Evolutionary conservation across 495 filamentous ascomycete species (phyloP).

Genomic region (Xylona heveae): DNA sequence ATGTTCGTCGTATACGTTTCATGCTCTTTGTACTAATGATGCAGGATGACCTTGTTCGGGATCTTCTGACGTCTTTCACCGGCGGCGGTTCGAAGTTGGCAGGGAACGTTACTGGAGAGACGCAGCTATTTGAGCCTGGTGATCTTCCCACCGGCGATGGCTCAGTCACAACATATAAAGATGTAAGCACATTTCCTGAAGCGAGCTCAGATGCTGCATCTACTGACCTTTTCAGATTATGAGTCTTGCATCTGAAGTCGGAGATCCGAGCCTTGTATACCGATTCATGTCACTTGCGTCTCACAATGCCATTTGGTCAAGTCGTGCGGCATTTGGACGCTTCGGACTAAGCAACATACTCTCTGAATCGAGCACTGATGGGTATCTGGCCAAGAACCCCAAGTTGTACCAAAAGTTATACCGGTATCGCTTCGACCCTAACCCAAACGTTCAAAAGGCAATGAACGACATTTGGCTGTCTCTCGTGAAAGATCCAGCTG

Average conservation of each 20-base stretch:
- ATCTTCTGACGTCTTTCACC: constrained; percentile 76
- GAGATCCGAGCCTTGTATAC: constrained; percentile 85
- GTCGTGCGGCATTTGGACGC: constrained; percentile 78
- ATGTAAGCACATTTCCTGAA: background rate
- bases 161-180: constrained; percentile 59
- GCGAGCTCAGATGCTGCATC: constrained; percentile 10
- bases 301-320: constrained; percentile 90
- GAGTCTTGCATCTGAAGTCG: constrained; percentile 77
- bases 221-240: too few species aligned
- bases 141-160: constrained; percentile 80
- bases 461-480: constrained; percentile 98
- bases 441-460: constrained; percentile 70
- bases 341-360: constrained; percentile 85
- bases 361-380: constrained; percentile 59
- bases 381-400: constrained; percentile 51
- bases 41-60: constrained; percentile 52
- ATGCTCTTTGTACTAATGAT: background rate
- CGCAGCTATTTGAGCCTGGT: constrained; percentile 85
- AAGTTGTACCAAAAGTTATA: constrained; percentile 91
- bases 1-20: background rate
- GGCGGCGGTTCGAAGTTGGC: constrained; percentile 44
- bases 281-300: constrained; percentile 92
- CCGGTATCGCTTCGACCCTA: constrained; percentile 86
- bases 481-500: constrained; percentile 60
- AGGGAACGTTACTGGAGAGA: constrained; percentile 66